Evolutionary conservation across 2,329 filamentous ascomycete species (phyloP), one percentile per base, ranked within the genome.

Genomic region (Aspergillus texensis): DNA sequence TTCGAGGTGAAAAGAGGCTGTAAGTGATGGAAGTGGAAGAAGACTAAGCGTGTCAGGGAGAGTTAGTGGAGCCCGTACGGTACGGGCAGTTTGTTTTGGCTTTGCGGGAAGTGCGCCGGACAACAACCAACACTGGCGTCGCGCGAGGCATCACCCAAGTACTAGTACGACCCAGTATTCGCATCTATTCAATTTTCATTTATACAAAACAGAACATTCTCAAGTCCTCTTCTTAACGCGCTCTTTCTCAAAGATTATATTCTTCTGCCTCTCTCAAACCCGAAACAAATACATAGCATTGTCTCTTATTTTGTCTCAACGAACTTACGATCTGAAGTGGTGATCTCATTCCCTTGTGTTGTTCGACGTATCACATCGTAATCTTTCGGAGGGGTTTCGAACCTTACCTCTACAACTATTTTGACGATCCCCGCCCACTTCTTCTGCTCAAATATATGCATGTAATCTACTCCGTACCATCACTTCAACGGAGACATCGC

Each of bases 71-170:
- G 74, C 34, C 30, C 21, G 32, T 55, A 65, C 68, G 45, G 58
- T 41, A 50, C 26, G 59, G 63, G 68, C 63, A 70, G 72, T 76
- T 76, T 76, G 74, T 76, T 76, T 75, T 77, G 75, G 65, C 67
- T 65, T 64, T 46, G 62, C 68, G 68, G 71, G 66, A 67, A 69
- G 71, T 72, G 70, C 70, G 71, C 74, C 71, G 62, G 72, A 76
- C 75, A 77, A 76, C 75, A 71, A 76, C 69, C 48, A 52, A 57
- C 43, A 48, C 21, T 6, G 48, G 48, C 48, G 48, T 52, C 43
- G 45, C 57, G 57, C 55, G 54, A 57, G 21, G 26, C 34, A 62
- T 53, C 54, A 16, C 28, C 34, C 16, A 60, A 54, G 54, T 46
- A 57, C 19, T 36, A 30, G 54, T 45, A 36, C 34, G 34, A 36